Conservation (phyloP, 2,329 filamentous ascomycete species). For the Pyricularia pennisetigena region DNA sequence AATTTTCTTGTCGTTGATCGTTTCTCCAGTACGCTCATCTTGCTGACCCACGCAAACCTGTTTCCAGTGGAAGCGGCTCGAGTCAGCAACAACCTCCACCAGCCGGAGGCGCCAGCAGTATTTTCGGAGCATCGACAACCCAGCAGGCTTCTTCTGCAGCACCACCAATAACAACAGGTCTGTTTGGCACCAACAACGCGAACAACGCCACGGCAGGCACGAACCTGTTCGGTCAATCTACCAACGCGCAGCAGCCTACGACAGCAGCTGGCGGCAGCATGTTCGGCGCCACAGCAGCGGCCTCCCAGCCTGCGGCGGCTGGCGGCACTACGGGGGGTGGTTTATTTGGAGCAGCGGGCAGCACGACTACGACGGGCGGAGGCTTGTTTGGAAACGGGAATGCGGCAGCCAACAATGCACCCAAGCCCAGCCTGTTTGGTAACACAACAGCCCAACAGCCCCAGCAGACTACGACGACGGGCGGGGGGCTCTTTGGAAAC, state of each 20-base stretch:
- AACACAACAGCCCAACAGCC: slow-evolving; percentile 9
- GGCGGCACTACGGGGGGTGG: neutral
- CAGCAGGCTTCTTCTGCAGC: slow-evolving; percentile 1
- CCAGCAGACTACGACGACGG: slow-evolving; percentile 10
- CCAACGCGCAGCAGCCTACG: slow-evolving; percentile 9
- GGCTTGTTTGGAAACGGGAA: slow-evolving; percentile 1
- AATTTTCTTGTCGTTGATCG: neutral
- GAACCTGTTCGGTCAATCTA: neutral
- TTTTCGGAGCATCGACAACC: slow-evolving; percentile 22
- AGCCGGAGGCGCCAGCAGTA: slow-evolving; percentile 14
- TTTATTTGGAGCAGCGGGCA: neutral
- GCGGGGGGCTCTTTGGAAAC: slow-evolving; percentile 20
- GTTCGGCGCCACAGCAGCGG: slow-evolving; percentile 11
- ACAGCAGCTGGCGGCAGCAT: neutral
- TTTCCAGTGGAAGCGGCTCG: neutral
- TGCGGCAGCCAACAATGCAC: neutral
- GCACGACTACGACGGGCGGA: neutral
- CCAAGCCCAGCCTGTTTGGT: slow-evolving; percentile 1
- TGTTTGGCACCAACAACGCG: slow-evolving; percentile 8
- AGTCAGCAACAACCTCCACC: slow-evolving; percentile 20
- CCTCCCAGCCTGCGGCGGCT: slow-evolving; percentile 10
- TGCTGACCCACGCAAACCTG: neutral
- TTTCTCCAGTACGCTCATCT: neutral
- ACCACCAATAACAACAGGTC: slow-evolving; percentile 1
- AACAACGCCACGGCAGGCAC: neutral